Base-by-base conservation (phyloP, 1,139 yeast species). In the Barnettozyma hawaiiensis region DNA sequence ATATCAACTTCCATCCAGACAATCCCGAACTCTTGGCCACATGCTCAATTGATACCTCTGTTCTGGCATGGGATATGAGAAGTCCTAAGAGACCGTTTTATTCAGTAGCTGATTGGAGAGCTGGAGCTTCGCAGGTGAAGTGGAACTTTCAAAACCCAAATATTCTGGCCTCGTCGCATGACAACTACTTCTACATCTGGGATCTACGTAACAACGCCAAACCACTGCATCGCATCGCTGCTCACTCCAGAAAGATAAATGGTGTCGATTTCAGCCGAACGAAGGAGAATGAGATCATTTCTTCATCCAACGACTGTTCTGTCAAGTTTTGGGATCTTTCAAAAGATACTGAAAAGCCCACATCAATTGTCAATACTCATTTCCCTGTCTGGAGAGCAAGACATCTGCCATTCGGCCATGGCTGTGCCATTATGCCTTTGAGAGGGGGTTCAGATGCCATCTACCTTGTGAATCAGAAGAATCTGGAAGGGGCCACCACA, bases 81-180 rank as follows among this genome's bases (percentile, higher is more conserved):
- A 71, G 81, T 10, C 90, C 96, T 0, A 66, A 70, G 43, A 67
- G 73, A 44, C 95, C 97, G 0, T 81, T 78, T 3, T 75, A 75
- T 43, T 75, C 81, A 40, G 89, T 87, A 68, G 89, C 96, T 7
- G 96, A 90, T 58, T 92, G 96, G 95, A 69, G 86, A 47, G 95
- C 97, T 0, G 95, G 95, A 2, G 95, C 97, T 1, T 80, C 94
- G 0, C 97, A 90, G 60, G 96, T 89, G 14, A 89, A 90, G 61
- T 92, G 97, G 97, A 87, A 84, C 58, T 79, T 79, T 50, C 70
- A 72, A 40, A 82, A 90, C 55, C 79, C 89, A 2, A 74, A 81
- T 57, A 75, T 89, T 36, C 60, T 92, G 27, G 96, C 97, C 0
- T 81, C 94, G 1, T 73, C 94, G 20, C 98, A 92, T 58, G 96